A percentile compares a stretch with the other conserved stretches of the same genome.
phyloP scores from a whole-genome alignment of 768 basidiomycete genomes.

The Strobilomyces echinocephalus region DNA sequence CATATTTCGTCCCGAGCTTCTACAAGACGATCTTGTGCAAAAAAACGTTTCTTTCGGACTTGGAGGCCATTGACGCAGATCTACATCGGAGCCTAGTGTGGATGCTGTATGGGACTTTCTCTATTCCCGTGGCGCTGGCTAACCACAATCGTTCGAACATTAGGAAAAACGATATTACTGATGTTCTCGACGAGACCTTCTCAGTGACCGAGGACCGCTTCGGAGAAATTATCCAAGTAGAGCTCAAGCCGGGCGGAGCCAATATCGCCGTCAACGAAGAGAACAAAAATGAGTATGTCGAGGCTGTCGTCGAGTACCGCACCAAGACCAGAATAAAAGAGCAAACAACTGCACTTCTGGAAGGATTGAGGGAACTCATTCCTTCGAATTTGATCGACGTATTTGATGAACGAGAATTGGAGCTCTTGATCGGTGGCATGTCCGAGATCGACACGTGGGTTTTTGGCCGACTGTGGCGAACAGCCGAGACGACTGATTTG shows the following conservation, averaged over 20 bases:
- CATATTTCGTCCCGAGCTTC: conserved; percentile 75
- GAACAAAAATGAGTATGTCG: conserved; percentile 77
- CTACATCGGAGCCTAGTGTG: conserved; percentile 64
- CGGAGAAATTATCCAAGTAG: conserved; percentile 64
- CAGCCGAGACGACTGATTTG: neutral
- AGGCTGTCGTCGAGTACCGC: conserved; percentile 75
- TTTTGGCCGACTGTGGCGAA: neutral
- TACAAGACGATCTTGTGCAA: conserved; percentile 76
- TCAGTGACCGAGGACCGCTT: conserved; percentile 69
- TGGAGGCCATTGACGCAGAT: conserved; percentile 67
- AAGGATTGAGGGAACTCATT: conserved; percentile 79
- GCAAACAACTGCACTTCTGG: conserved; percentile 83
- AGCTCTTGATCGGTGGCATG: conserved; percentile 89
- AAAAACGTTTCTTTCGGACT: conserved; percentile 53
- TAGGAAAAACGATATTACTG: conserved; percentile 75
- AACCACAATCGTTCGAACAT: neutral
- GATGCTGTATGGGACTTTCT: conserved; percentile 58
- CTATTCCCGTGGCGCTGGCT: neutral
- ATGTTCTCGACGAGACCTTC: conserved; percentile 70
- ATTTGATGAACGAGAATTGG: conserved; percentile 88
- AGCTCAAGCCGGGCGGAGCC: conserved; percentile 60
- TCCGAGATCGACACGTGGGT: conserved; percentile 82
- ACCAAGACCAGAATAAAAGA: conserved; percentile 77
- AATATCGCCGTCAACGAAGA: conserved; percentile 61
- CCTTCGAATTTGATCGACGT: conserved; percentile 81